phyloP scores from a whole-genome alignment of 2,329 filamentous ascomycete genomes.

The Ophiostoma sp. region DNA sequence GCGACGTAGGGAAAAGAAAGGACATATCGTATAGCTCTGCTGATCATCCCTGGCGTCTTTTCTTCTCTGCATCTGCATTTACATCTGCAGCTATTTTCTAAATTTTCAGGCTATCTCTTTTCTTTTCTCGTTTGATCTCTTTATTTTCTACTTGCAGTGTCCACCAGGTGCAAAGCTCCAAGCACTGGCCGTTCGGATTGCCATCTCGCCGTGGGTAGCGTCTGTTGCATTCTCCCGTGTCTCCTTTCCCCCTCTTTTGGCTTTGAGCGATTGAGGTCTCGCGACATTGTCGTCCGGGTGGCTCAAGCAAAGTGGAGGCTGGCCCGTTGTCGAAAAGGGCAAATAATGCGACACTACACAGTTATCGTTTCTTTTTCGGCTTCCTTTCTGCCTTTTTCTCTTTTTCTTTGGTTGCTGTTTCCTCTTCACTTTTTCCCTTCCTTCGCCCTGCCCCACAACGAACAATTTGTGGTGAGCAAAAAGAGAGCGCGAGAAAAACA shows the following conservation, averaged over 20 bases:
- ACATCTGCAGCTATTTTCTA: neutral
- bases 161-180: neutral
- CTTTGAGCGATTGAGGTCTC: neutral
- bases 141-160: neutral
- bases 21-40: neutral
- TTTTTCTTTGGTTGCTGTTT: neutral
- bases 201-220: neutral
- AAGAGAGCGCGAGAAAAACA: neutral
- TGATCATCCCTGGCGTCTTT: neutral
- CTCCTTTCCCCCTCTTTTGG: neutral
- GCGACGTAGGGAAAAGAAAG: neutral
- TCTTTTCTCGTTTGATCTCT: neutral
- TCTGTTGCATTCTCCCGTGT: neutral
- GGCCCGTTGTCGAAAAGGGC: neutral
- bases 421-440: neutral
- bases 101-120: neutral
- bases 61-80: neutral
- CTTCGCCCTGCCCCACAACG: neutral
- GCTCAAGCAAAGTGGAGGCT: conserved; percentile 3
- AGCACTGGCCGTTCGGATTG: neutral
- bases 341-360: neutral
- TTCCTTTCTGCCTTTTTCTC: neutral
- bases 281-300: neutral
- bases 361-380: neutral
- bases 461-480: neutral